Percentiles rank a stretch among this genome's conserved stretches.
phyloP scores from a whole-genome alignment of 2,329 filamentous ascomycete species.

The Arthroderma sp. region DNA sequence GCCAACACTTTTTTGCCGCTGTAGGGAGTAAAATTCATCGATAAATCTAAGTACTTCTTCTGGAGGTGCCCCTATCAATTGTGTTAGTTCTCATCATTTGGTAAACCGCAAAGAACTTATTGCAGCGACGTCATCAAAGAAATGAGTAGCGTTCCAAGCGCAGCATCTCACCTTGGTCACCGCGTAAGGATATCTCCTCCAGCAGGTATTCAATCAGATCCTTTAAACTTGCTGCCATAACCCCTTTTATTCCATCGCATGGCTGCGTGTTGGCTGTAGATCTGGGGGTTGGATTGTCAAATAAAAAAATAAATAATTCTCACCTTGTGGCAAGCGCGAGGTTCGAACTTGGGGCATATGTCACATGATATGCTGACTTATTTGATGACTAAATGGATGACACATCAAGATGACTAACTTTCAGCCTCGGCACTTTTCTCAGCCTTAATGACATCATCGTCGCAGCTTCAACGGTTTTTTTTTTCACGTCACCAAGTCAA shows the following conservation, averaged over 20 bases:
- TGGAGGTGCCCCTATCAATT: slow-evolving; percentile 25
- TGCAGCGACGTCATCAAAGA: background rate
- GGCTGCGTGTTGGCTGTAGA: background rate
- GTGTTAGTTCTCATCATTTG: background rate
- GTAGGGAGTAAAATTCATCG: slow-evolving; percentile 26
- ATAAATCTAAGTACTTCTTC: slow-evolving; percentile 26
- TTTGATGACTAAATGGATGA: too few relatives aligned
- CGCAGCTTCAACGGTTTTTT: background rate
- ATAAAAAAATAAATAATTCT: background rate
- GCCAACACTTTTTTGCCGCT: slow-evolving; percentile 3
- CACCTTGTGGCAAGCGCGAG: background rate
- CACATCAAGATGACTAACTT: too few relatives aligned
- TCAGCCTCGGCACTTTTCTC: background rate
- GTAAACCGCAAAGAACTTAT: background rate
- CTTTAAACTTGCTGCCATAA: slow-evolving; percentile 42
- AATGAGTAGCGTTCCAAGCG: slow-evolving; percentile 14
- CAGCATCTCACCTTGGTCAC: slow-evolving; percentile 42
- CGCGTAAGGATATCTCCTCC: slow-evolving; percentile 47
- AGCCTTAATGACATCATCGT: slow-evolving; percentile 4
- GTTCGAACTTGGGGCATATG: slow-evolving; percentile 7
- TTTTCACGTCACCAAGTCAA: background rate
- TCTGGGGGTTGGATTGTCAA: background rate
- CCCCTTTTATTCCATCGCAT: slow-evolving; percentile 4
- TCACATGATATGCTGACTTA: background rate
- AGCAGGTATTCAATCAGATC: slow-evolving; percentile 47